Base-by-base conservation (phyloP, 1,284 basidiomycete species). In the Phellinidium pouzarii region DNA sequence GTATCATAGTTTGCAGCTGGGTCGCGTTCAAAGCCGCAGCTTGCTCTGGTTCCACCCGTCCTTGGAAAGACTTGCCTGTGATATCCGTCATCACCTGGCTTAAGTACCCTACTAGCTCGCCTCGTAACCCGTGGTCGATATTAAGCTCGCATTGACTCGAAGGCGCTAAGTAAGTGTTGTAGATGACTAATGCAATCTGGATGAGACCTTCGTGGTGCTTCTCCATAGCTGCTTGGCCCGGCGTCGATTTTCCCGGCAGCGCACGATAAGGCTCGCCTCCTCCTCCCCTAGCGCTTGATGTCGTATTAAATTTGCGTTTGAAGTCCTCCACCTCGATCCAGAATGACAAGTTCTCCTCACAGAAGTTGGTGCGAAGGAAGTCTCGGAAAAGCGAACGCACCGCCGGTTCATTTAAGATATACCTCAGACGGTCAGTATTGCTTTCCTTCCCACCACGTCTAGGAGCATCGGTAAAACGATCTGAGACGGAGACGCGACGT, bases 271-370 rank as follows among this genome's bases (percentile, higher is more conserved):
- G 31, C 37, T 43, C 50, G 25, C 26, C 52, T 34, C 26, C 41
- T 9, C 91, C 89, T 53, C n/a, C n/a, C n/a, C 88, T 82, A 4
- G 95, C 92, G 61, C 87, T 93, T 3, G 89, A 94, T 0, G 95
- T 96, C 55, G 93, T 97, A 65, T 84, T 87, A 73, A 99, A 99
- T 62, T 94, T 87, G 61, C 88, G 80, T 73, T 94, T 94, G 74
- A 99, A 96, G 66, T 99, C 95, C 67, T 94, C 83, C 1, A 97
- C 95, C 63, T 98, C 96, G 51, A 98, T 69, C 89, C 94, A 99
- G 73, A 97, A 99, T 44, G 87, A 86, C 60, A 99, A 72, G 66
- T 99, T 99, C 76, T 99, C 95, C 66, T 99, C 95, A 72, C 94
- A 98, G 67, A 97, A 97, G 69, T 97, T 97, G 48, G 83, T 79